Percentiles rank a stretch among this genome's conserved stretches.
Conservation (phyloP, 805 yeast genomes). For the Wickerhamiella slavikovae region DNA sequence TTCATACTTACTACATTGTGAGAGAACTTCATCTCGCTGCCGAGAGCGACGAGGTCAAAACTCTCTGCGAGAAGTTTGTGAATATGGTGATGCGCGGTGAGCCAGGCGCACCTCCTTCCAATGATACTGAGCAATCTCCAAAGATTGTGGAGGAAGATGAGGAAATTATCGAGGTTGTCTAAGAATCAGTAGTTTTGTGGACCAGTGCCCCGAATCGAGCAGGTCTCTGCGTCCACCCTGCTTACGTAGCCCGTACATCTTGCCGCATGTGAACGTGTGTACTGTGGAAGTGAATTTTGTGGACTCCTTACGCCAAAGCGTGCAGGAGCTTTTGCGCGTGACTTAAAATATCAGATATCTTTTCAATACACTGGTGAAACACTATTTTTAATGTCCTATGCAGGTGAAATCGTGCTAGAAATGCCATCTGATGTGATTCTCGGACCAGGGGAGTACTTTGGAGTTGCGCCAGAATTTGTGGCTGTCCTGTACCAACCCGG, state of each 20-base stretch:
- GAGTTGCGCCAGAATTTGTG: conserved; percentile 40
- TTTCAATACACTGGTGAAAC: too few species aligned
- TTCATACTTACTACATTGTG: conserved; percentile 66
- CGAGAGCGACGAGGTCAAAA: conserved; percentile 29
- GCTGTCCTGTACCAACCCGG: conserved; percentile 57
- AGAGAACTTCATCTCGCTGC: conserved; percentile 58
- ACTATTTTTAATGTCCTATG: not conserved
- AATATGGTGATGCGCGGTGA: conserved; percentile 90
- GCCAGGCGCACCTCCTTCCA: conserved; percentile 15
- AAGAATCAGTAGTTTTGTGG: too few species aligned
- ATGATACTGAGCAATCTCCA: not conserved
- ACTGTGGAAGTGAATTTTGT: not conserved
- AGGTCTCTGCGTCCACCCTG: not conserved
- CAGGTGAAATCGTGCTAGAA: not conserved
- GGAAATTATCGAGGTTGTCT: conserved; percentile 32
- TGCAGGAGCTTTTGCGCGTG: too few species aligned
- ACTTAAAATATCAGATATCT: too few species aligned
- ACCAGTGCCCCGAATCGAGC: not conserved
- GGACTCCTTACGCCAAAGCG: not conserved
- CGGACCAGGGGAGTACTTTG: conserved; percentile 5
- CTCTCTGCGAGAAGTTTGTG: conserved; percentile 64
- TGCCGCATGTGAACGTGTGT: not conserved
- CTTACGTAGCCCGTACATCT: not conserved
- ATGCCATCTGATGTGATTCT: not conserved
- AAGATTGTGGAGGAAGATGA: conserved; percentile 10